A percentile compares a stretch with the other conserved stretches of the same genome.
Conservation (phyloP, 2,329 filamentous ascomycete genomes). For the Colletotrichum sp. region DNA sequence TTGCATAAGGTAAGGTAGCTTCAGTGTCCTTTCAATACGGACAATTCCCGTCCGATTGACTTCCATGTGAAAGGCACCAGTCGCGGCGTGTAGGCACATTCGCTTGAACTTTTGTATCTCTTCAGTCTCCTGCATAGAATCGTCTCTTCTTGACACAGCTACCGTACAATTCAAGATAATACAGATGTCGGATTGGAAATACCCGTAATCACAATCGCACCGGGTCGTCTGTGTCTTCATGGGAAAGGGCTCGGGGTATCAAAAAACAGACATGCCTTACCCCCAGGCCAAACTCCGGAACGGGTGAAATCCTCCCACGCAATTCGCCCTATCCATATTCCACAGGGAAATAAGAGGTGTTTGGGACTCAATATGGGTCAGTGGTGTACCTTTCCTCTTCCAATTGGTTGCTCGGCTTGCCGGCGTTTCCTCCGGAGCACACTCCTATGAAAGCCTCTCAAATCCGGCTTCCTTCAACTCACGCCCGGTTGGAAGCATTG, state of each 20-base stretch:
- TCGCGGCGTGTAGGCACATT: neutral
- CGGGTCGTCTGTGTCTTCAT: neutral
- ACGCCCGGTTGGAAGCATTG: constrained; percentile 53
- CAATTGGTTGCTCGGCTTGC: neutral
- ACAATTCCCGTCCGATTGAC: neutral
- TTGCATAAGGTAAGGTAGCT: neutral
- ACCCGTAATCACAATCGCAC: neutral
- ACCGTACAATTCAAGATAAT: neutral
- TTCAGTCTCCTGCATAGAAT: neutral
- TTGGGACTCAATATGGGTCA: neutral
- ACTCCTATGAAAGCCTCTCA: constrained; percentile 35
- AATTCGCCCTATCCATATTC: neutral
- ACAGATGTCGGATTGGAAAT: neutral
- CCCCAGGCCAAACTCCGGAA: constrained; percentile 9
- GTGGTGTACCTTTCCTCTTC: neutral
- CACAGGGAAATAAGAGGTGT: neutral
- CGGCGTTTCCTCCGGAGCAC: neutral
- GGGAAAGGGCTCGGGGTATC: constrained; percentile 13
- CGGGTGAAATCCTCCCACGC: neutral
- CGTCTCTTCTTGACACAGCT: neutral
- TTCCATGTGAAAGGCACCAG: neutral
- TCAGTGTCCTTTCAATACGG: neutral
- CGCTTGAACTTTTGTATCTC: neutral
- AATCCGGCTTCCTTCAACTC: constrained; percentile 60
- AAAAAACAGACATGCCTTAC: constrained; percentile 15